Base-by-base conservation (phyloP, 441 rosid species). In the Biscutella laevigata region DNA sequence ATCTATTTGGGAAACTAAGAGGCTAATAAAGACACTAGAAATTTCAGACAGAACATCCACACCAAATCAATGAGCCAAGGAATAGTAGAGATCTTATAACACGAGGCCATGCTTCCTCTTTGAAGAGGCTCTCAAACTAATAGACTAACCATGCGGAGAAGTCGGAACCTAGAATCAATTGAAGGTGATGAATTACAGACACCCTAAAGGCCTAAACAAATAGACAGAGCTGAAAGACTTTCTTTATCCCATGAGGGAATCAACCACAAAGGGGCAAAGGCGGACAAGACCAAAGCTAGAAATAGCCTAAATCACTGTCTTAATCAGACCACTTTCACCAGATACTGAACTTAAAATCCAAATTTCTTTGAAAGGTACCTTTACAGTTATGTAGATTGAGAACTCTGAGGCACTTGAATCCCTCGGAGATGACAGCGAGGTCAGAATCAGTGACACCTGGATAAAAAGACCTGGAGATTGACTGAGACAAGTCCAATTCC, bases 371-470 rank as follows among this genome's bases (percentile, higher is more conserved):
- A n/a, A n/a, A n/a, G n/a, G 1, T 67, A 90, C 98, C 95, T 81
- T 80, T 85, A 74, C 98, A 91, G 61, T 82, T 68, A 20, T 75
- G 83, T 55, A 88, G 67, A 62, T 64, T 70, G 33, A 85, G 88
- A 30, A 82, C 62, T 62, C 67, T 72, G 59, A 91, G 66, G 68
- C 62, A 77, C 67, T 71, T 78, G 61, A 91, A 85, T 1, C 86
- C 94, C 42, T 66, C 63, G 25, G 95, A 79, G 53, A 91, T 73
- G 10, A 85, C 86, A 40, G 74, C 54, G 14, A 91, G 90, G 73
- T 88, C 96, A 38, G 88, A 79, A 57, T 91, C 98, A 11, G 94
- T 82, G 21, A 88, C 82, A 2, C 98, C 98, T 4, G 96, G 98
- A 63, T 74, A 85, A 67, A 82, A 88, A 0, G 96, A 88, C 73